Evolutionary conservation across 306 rosid species (phyloP), one percentile per base, ranked within the genome.

Genomic region (Ammopiptanthus mongolicus): DNA sequence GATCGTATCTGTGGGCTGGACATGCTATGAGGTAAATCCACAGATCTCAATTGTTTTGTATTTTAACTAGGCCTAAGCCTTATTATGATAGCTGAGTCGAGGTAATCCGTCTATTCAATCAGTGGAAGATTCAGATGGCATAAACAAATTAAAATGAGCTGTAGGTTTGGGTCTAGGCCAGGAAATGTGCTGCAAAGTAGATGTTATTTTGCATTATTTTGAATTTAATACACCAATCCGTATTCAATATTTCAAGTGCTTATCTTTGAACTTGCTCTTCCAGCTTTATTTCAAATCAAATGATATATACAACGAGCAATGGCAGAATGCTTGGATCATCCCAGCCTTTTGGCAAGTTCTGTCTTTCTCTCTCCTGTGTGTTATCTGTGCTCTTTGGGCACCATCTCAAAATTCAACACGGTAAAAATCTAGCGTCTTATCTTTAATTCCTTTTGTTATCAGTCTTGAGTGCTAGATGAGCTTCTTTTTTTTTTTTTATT

Each of bases 331-430:
- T 3, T 93, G 97, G 98, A 86, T 93, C 82, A 79, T 93, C 86
- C 97, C 98, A 42, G 98, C 97, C 80, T 93, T 93, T 65, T 93
- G 98, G 98, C 98, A 93, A 86, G 88, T 93, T 83, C 79, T 93
- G 46, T 91, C 97, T 6, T 91, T 87, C 84, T 89, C 98, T 59
- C 97, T 93, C 19, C 78, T 93, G 10, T 85, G 86, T 74, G 90
- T 93, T 73, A 88, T 93, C 33, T 91, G 98, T 64, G 88, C 78
- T 79, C 93, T 93, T 29, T 93, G 98, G 98, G 97, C 98, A 56
- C 98, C 98, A 63, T 93, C 98, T 39, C 97, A 90, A 87, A 92
- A 76, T 78, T 92, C 99, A 71, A 87, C 86, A 68, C 76, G 99
- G 99, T 92, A 86, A 77, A 71, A 64, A 46, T 6, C 56, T 1